Percentiles rank a stretch among this genome's conserved stretches.
These are phyloP conservation scores for Skeletonema marinoi DNA, from an alignment of 108 stramenopile genomes.

Conservation along the genomic window DNA sequence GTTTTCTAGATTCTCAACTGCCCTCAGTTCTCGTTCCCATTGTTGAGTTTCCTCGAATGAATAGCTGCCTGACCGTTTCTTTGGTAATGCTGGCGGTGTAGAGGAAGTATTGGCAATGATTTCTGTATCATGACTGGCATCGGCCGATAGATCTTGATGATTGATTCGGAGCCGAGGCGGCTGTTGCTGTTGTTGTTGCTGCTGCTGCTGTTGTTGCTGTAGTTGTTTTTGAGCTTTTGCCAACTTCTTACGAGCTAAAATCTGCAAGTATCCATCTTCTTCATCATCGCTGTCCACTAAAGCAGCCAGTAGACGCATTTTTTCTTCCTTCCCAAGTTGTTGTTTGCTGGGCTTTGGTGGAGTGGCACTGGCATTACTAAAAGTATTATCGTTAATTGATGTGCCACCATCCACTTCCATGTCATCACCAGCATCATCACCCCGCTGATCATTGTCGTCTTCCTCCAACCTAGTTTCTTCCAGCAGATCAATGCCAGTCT, in stretches of 20 bases:
- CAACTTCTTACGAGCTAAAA: background rate
- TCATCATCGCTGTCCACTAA: background rate
- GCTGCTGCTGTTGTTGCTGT: background rate
- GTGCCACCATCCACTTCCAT: background rate
- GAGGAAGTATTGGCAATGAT: background rate
- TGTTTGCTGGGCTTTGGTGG: background rate
- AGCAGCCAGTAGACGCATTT: background rate
- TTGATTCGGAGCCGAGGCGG: background rate
- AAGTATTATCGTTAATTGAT: background rate
- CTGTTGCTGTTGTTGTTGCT: background rate
- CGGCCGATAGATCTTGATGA: background rate
- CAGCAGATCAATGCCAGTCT: background rate
- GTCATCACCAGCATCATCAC: background rate
- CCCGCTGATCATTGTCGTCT: background rate
- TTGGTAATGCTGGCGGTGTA: background rate
- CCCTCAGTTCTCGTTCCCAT: constrained; percentile 31
- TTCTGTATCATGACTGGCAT: constrained; percentile 2
- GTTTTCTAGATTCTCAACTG: background rate
- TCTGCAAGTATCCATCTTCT: background rate
- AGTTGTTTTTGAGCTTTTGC: background rate
- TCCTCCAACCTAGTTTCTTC: constrained; percentile 30
- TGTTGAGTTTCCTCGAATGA: constrained; percentile 26
- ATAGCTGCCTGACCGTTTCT: background rate
- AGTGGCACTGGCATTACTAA: background rate
- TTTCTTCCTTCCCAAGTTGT: background rate